Conservation (phyloP, 306 rosid species). For the Lablab purpureus region DNA sequence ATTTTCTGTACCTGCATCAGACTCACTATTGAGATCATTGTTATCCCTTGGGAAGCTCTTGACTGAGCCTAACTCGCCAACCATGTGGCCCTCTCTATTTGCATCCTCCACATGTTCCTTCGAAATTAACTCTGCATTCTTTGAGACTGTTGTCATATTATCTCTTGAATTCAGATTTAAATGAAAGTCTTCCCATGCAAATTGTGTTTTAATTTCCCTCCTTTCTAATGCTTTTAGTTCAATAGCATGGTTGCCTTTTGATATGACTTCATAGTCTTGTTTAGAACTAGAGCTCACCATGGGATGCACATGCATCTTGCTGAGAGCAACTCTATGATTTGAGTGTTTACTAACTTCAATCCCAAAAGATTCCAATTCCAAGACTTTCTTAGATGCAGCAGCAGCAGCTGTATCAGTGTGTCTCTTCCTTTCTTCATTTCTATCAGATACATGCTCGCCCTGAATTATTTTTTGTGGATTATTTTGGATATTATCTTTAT, state of each 20-base stretch:
- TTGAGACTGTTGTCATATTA: not conserved
- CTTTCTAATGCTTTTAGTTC: slow-evolving; percentile 24
- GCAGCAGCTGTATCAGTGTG: slow-evolving; percentile 44
- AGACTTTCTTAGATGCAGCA: slow-evolving; percentile 48
- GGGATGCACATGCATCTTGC: slow-evolving; percentile 35
- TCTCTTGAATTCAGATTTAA: slow-evolving; percentile 19
- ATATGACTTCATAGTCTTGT: slow-evolving; percentile 34
- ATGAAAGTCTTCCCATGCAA: slow-evolving; percentile 44
- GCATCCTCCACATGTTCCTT: slow-evolving; percentile 33
- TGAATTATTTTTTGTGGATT: slow-evolving; percentile 18
- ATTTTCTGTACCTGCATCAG: slow-evolving; percentile 35
- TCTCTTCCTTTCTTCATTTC: slow-evolving; percentile 46
- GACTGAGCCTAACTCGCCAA: slow-evolving; percentile 21
- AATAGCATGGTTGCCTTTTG: slow-evolving; percentile 13
- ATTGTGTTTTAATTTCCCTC: slow-evolving; percentile 35
- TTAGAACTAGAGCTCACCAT: slow-evolving; percentile 37
- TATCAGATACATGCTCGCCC: slow-evolving; percentile 39
- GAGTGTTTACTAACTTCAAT: slow-evolving; percentile 36
- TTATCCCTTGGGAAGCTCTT: slow-evolving; percentile 27
- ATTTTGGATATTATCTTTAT: slow-evolving; percentile 32
- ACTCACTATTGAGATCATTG: slow-evolving; percentile 19
- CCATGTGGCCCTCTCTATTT: not conserved
- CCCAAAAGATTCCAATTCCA: slow-evolving; percentile 49
- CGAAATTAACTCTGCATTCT: slow-evolving; percentile 17
- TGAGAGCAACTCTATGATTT: slow-evolving; percentile 1